A percentile compares a stretch with the other conserved stretches of the same genome.
phyloP scores from a whole-genome alignment of 768 basidiomycete species.

The Mycena albidolilacea region DNA sequence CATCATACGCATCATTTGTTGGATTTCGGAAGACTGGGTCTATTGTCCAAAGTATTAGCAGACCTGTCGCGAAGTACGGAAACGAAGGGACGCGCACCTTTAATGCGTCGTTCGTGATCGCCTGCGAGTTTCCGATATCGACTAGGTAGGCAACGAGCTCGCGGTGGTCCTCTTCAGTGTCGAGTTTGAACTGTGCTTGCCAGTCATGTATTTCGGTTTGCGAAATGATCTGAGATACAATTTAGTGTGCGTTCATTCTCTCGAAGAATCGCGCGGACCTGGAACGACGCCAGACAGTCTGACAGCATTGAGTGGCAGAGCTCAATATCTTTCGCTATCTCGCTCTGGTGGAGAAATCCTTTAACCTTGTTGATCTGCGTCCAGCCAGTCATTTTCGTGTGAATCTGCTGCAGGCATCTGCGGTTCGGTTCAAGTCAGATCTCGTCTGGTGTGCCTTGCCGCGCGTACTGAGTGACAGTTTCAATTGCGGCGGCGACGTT shows the following conservation, averaged over 20 bases:
- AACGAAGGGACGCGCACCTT: constrained; percentile 11
- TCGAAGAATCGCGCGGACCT: constrained; percentile 49
- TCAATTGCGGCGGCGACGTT: constrained; percentile 51
- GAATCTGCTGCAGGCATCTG: constrained; percentile 53
- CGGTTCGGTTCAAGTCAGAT: constrained; percentile 4
- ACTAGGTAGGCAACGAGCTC: constrained; percentile 61
- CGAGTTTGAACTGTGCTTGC: constrained; percentile 60
- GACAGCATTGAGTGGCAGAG: constrained; percentile 61
- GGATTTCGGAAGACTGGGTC: constrained; percentile 51
- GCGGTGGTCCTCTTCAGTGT: constrained; percentile 57
- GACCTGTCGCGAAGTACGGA: neutral
- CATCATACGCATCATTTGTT: constrained; percentile 63
- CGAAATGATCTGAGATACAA: constrained; percentile 56
- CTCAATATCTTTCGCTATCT: constrained; percentile 61
- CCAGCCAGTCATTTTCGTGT: constrained; percentile 62
- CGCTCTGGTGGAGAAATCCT: constrained; percentile 61
- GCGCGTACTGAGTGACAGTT: constrained; percentile 52
- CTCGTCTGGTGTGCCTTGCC: constrained; percentile 11
- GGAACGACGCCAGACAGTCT: constrained; percentile 63
- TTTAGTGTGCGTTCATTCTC: neutral
- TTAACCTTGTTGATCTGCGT: constrained; percentile 54
- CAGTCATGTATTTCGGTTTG: constrained; percentile 63
- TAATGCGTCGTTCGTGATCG: constrained; percentile 51
- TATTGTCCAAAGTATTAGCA: neutral
- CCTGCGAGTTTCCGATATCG: constrained; percentile 59